These are phyloP conservation scores for Curvularia verruculosa DNA, from an alignment of 2,329 filamentous ascomycete genomes.

Conservation along the genomic window DNA sequence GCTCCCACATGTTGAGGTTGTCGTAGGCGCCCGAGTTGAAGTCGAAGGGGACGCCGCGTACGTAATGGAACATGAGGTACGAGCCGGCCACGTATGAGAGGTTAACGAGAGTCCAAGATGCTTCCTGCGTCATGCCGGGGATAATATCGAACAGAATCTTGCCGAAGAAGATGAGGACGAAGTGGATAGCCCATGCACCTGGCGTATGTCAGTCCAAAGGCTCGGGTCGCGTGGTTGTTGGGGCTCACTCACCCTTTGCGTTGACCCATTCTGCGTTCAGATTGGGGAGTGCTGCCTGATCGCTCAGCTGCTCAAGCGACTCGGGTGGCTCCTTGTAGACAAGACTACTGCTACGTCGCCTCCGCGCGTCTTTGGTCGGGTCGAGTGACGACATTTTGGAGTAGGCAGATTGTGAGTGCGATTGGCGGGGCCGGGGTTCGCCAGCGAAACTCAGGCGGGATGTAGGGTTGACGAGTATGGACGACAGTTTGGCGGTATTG, in stretches of 20 bases:
- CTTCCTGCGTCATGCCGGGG: slow-evolving; percentile 94
- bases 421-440: slow-evolving; percentile 64
- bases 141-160: slow-evolving; percentile 98
- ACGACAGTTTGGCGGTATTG: slow-evolving; percentile 96
- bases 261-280: slow-evolving; percentile 99
- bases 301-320: slow-evolving; percentile 95
- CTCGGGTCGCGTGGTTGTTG: not conserved
- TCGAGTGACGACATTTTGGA: slow-evolving; percentile 47
- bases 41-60: slow-evolving; percentile 96
- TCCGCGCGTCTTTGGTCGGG: slow-evolving; percentile 66
- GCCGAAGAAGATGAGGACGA: slow-evolving; percentile 86
- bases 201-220: slow-evolving; percentile 23
- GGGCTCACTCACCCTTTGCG: slow-evolving; percentile 75
- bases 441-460: slow-evolving; percentile 80
- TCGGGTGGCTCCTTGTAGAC: slow-evolving; percentile 97
- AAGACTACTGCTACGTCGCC: slow-evolving; percentile 96
- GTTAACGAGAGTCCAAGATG: slow-evolving; percentile 97
- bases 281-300: slow-evolving; percentile 93
- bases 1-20: slow-evolving; percentile 99
- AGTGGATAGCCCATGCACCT: slow-evolving; percentile 98
- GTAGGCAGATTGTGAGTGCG: slow-evolving; percentile 32
- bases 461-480: slow-evolving; percentile 85
- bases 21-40: slow-evolving; percentile 99
- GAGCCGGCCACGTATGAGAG: slow-evolving; percentile 99
- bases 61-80: slow-evolving; percentile 99